These are phyloP conservation scores for Saccharomycopsis synnaedendra DNA, from an alignment of 805 yeast genomes.

Conservation along the genomic window DNA sequence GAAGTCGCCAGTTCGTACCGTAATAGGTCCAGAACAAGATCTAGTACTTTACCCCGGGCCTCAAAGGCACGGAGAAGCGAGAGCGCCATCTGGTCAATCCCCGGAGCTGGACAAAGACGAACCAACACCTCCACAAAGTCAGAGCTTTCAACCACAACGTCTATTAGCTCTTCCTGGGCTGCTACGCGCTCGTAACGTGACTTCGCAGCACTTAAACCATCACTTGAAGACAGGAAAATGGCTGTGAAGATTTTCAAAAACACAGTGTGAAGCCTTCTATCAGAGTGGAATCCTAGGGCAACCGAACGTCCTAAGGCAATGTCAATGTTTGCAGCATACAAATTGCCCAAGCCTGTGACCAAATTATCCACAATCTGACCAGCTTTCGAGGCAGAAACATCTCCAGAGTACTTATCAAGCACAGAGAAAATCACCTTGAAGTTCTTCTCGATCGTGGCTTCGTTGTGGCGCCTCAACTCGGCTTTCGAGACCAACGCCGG, in stretches of 20 bases:
- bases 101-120: slow-evolving; percentile 2
- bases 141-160: slow-evolving; percentile 22
- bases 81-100: slow-evolving; percentile 8
- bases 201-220: not conserved
- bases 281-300: slow-evolving; percentile 68
- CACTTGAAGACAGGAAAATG: slow-evolving; percentile 30
- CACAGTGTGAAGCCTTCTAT: slow-evolving; percentile 53
- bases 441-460: slow-evolving; percentile 5
- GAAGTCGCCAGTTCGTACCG: slow-evolving; percentile 16
- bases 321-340: slow-evolving; percentile 61
- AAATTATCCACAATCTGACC: slow-evolving; percentile 48
- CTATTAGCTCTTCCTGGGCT: slow-evolving; percentile 5
- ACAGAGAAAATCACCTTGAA: not conserved
- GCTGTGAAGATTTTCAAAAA: slow-evolving; percentile 70
- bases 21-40: slow-evolving; percentile 1
- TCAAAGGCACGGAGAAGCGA: slow-evolving; percentile 5
- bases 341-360: slow-evolving; percentile 52
- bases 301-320: slow-evolving; percentile 67
- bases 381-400: slow-evolving; percentile 34
- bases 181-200: not conserved
- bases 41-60: slow-evolving; percentile 1
- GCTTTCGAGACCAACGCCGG: not conserved
- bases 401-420: slow-evolving; percentile 19
- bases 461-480: slow-evolving; percentile 1
- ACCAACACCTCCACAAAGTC: slow-evolving; percentile 32